Conservation (phyloP, 768 basidiomycete species). For the Gautieria morchelliformis region DNA sequence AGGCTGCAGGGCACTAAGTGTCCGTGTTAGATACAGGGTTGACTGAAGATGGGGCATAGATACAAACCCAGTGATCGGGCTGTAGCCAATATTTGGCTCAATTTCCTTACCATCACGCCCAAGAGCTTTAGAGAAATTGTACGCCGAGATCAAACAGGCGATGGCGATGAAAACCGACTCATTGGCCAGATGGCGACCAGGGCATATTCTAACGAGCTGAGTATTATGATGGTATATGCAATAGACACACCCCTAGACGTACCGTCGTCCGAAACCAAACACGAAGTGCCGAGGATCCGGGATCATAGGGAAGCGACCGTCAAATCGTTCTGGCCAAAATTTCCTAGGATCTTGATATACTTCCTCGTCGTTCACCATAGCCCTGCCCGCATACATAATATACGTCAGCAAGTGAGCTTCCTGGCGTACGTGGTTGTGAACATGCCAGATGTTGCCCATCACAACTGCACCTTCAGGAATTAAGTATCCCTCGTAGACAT, state of each 20-base stretch:
- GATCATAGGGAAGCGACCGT: neutral
- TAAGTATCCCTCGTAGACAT: constrained; percentile 26
- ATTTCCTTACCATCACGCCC: neutral
- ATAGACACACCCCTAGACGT: neutral
- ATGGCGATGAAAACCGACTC: neutral
- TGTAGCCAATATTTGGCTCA: neutral
- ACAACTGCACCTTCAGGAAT: constrained; percentile 28
- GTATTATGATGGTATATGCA: neutral
- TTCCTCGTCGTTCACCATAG: neutral
- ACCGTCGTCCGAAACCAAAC: neutral
- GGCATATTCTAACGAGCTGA: neutral
- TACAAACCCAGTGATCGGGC: neutral
- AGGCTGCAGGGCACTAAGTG: neutral
- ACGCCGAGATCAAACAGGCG: neutral
- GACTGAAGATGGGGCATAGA: neutral
- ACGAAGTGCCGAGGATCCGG: neutral
- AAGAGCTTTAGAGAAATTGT: neutral
- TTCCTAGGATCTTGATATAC: neutral
- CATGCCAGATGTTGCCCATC: constrained; percentile 24
- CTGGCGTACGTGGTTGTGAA: neutral
- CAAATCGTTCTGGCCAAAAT: neutral
- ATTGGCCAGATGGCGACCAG: neutral
- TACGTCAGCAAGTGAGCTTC: too few species aligned
- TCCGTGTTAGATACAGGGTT: neutral
- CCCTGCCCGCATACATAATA: neutral